Percentiles rank a stretch among this genome's conserved stretches.
These are phyloP conservation scores for Hippophae gyantsensis DNA, from an alignment of 306 rosid genomes.

Conservation along the genomic window DNA sequence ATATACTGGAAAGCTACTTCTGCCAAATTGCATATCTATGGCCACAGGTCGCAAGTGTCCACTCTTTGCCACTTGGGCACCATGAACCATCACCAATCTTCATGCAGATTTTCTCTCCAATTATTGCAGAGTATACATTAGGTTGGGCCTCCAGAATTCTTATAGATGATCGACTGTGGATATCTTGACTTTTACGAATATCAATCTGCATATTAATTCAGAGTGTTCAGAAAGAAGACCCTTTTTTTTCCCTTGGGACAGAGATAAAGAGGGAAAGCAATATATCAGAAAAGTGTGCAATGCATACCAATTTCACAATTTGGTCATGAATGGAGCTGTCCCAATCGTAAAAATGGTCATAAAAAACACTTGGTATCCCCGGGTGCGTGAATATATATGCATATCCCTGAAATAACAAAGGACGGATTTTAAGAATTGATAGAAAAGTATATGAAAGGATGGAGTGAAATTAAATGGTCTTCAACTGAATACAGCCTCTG, in stretches of 20 bases:
- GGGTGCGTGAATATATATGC: slow-evolving; percentile 88
- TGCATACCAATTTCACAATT: slow-evolving; percentile 71
- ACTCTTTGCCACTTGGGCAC: slow-evolving; percentile 71
- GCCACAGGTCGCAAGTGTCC: slow-evolving; percentile 67
- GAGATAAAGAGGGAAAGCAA: not conserved
- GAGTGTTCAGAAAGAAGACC: slow-evolving; percentile 5
- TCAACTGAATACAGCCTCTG: not conserved
- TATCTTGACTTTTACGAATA: slow-evolving; percentile 61
- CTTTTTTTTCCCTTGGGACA: not conserved
- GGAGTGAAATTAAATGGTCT: not conserved
- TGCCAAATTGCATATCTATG: slow-evolving; percentile 82
- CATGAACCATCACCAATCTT: slow-evolving; percentile 85
- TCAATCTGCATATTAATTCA: slow-evolving; percentile 46
- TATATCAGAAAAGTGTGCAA: not conserved
- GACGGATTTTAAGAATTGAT: not conserved
- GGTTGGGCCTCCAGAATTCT: slow-evolving; percentile 73
- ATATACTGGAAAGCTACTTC: slow-evolving; percentile 16
- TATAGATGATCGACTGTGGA: slow-evolving; percentile 62
- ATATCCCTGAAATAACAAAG: slow-evolving; percentile 50
- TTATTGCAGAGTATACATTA: slow-evolving; percentile 70
- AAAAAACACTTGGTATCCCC: slow-evolving; percentile 81
- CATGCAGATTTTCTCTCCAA: slow-evolving; percentile 71
- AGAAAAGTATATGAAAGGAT: not conserved
- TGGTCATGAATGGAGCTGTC: slow-evolving; percentile 51
- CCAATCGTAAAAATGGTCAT: slow-evolving; percentile 80